Evolutionary conservation across 2,329 filamentous ascomycete genomes (phyloP), one percentile per base, ranked within the genome.

Genomic region (Aspergillus latus): DNA sequence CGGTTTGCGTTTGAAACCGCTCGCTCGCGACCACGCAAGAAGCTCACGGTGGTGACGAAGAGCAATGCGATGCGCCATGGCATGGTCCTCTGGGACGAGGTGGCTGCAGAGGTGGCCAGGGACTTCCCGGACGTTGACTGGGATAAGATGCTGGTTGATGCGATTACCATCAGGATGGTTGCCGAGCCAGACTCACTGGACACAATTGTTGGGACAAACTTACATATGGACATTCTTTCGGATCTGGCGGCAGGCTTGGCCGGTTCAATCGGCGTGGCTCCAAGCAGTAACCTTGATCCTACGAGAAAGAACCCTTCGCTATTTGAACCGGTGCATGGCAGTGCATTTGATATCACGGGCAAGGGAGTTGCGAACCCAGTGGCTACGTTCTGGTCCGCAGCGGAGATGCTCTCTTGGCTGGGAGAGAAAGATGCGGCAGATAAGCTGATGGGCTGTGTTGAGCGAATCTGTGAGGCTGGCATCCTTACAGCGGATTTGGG

Each of bases 241-340:
- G 87, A 89, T 63, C 75, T 89, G 30, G 87, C 86, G 2, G 86
- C 87, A 8, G 85, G 85, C 0, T 73, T 89, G 5, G 86, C 86
- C 1, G 87, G 87, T 0, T 86, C 82, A 1, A 89, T 89, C 59
- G 87, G 87, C 8, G 87, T 90, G 49, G 87, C 87, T 4, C 86
- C 87, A 1, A 88, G 86, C 0, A 83, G 79, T 54, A 88, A 88
- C 62, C 73, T 89, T 1, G 86, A 89, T 61, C 86, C 87, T 0
- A 84, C 81, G 5, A 73, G 82, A 16, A 71, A 79, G 60, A 83
- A 82, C 59, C 84, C 84, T 0, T 83, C 80, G 44, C 76, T 86
- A 65, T 86, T 86, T 60, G 83, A 87, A 68, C 82, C 84, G 9
- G 81, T 85, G n/a, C 84, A 87, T 62, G 84, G 84, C 1, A 83